Percentiles rank a stretch among this genome's conserved stretches.
phyloP scores from a whole-genome alignment of 2,329 filamentous ascomycete genomes.

The Pseudogymnoascus sp. region DNA sequence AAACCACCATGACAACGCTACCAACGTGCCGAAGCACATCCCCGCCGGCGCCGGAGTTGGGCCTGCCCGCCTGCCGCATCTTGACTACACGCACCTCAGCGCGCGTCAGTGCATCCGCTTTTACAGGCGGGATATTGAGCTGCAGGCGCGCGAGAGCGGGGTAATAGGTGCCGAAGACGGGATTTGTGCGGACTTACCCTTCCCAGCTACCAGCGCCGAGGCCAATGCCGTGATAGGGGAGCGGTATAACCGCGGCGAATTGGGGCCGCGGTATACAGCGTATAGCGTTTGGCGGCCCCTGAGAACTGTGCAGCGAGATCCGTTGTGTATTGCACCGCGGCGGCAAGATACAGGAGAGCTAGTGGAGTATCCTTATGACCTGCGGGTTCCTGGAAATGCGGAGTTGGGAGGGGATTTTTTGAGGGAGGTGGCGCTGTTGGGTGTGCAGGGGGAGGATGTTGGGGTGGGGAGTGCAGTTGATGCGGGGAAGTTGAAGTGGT shows the following conservation, averaged over 20 bases:
- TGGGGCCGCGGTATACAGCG: background rate
- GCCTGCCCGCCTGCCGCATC: background rate
- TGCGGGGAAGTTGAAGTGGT: background rate
- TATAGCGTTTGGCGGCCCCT: background rate
- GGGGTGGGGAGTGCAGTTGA: background rate
- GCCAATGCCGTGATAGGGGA: background rate
- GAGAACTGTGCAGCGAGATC: background rate
- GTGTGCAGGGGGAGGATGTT: background rate
- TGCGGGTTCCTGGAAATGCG: background rate
- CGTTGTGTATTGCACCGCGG: background rate
- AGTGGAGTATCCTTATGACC: background rate
- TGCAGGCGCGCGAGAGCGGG: background rate
- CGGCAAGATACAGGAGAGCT: background rate
- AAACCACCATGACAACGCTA: background rate
- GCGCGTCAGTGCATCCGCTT: constrained; percentile 1
- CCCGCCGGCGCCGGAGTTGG: background rate
- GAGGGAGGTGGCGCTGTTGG: background rate
- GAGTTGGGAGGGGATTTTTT: constrained; percentile 9
- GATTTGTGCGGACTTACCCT: background rate
- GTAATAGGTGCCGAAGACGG: background rate
- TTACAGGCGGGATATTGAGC: background rate
- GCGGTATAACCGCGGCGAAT: background rate
- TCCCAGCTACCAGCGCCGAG: background rate
- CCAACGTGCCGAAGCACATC: background rate
- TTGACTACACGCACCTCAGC: background rate